Evolutionary conservation across 345 rosid genomes (phyloP), one percentile per base, ranked within the genome.

Genomic region (Ceriops decandra): DNA sequence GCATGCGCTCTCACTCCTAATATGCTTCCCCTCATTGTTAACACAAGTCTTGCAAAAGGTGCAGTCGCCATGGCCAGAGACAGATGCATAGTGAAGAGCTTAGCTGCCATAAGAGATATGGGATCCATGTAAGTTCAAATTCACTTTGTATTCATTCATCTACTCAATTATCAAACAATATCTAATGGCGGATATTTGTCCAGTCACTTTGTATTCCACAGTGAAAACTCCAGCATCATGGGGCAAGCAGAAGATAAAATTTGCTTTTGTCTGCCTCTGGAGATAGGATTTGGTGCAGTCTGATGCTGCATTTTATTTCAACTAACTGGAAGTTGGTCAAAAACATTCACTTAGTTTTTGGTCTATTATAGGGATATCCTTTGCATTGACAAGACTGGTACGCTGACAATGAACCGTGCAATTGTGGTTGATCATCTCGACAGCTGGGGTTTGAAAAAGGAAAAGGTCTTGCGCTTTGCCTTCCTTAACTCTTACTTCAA

Each of bases 21-120:
- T 69, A 88, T 88, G 90, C 90, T 88, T 77, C 93, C 90, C 57
- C 86, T 88, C 46, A 80, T 88, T 42, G 87, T 82, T 31, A 84
- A 86, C 78, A 84, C 89, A 38, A 82, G 90, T 62, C 93, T 88
- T 36, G 93, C 90, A 1, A 86, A 86, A 79, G 93, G 93, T 62
- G 90, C 93, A 49, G 82, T 88, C 36, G 86, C 86, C 32, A 88
- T 88, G 93, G 93, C 93, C n/a, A 79, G 73, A 72, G 93, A 88
- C 66, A 81, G 90, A 76, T 86, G 93, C 11, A 76, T 88, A 7
- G 87, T 88, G 77, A 88, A 86, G 75, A 88, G 93, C 76, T 74
- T 84, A 65, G 76, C 79, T 10, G 84, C 87, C 57, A 83, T 88
- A 32, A 80, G 90, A 57, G 80, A 83, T 52, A 86, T 88, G 93